phyloP scores from a whole-genome alignment of 495 filamentous ascomycete species.

The Apiosordaria backusii region DNA sequence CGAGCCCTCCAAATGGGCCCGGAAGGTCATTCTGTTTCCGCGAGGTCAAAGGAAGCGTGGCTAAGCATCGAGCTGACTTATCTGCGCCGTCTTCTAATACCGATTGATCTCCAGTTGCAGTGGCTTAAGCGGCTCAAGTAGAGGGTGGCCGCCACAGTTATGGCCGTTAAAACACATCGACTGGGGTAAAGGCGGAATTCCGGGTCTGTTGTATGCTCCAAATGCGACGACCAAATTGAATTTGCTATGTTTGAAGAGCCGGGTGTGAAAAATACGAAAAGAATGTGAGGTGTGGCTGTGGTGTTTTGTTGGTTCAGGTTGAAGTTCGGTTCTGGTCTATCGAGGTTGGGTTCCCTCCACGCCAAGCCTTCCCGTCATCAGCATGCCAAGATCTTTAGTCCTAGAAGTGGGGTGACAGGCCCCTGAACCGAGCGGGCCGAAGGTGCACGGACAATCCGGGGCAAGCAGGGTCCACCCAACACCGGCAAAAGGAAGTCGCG shows the following conservation, averaged over 20 bases:
- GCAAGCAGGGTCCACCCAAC: not conserved
- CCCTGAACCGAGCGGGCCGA: not conserved
- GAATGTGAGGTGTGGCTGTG: not conserved
- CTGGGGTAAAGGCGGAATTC: not conserved
- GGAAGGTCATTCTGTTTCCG: not conserved
- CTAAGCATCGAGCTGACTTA: conserved; percentile 13
- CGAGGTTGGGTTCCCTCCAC: conserved; percentile 18
- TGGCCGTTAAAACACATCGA: not conserved
- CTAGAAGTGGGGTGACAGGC: not conserved
- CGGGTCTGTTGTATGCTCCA: not conserved
- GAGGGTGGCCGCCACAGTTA: not conserved
- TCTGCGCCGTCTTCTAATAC: not conserved
- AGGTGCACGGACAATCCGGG: not conserved
- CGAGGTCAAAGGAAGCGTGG: conserved; percentile 4
- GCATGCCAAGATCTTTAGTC: not conserved
- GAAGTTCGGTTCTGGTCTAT: not conserved
- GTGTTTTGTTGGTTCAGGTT: conserved; percentile 4
- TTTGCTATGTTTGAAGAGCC: not conserved
- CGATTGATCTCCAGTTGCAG: not conserved
- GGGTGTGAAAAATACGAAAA: conserved; percentile 1
- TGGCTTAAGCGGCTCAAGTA: not conserved
- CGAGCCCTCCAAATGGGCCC: not conserved
- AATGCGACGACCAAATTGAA: not conserved
- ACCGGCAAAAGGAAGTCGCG: not conserved
- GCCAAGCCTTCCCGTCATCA: conserved; percentile 7